Conservation (phyloP, 352 stramenopile genomes). For the Phytopythium aichiense region DNA sequence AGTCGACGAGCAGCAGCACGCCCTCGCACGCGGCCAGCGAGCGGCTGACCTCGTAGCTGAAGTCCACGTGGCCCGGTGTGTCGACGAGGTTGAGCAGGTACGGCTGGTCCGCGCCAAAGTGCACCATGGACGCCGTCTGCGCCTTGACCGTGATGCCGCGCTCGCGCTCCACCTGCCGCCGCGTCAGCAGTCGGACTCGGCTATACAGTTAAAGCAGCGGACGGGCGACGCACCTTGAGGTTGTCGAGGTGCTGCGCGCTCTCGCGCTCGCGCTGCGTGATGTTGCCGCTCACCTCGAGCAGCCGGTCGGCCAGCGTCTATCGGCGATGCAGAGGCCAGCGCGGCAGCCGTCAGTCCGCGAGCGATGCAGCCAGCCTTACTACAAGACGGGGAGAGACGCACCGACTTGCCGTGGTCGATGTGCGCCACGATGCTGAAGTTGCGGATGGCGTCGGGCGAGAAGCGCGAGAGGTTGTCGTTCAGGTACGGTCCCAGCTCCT, state of each 20-base stretch:
- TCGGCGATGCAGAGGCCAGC: background rate
- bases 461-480: conserved; percentile 53
- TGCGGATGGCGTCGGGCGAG: conserved; percentile 76
- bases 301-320: conserved; percentile 89
- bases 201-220: background rate
- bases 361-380: too few species aligned
- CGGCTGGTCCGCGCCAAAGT: conserved; percentile 52
- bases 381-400: conserved; percentile 8
- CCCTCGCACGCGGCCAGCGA: conserved; percentile 96
- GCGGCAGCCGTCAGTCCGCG: background rate
- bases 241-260: conserved; percentile 90
- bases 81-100: conserved; percentile 97
- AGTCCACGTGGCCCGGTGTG: conserved; percentile 97
- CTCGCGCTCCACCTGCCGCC: conserved; percentile 91
- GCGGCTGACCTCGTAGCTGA: conserved; percentile 97
- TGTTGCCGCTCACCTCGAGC: conserved; percentile 88
- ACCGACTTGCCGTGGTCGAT: conserved; percentile 92
- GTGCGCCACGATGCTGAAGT: conserved; percentile 90
- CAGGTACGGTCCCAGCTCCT: conserved; percentile 58
- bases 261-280: conserved; percentile 79
- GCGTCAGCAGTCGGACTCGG: background rate
- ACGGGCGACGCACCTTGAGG: conserved; percentile 53
- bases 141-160: conserved; percentile 99
- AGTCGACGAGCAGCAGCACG: conserved; percentile 97
- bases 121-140: conserved; percentile 96